A percentile compares a stretch with the other conserved stretches of the same genome.
These are phyloP conservation scores for Mangifera indica DNA, from an alignment of 345 rosid species.

Conservation along the genomic window DNA sequence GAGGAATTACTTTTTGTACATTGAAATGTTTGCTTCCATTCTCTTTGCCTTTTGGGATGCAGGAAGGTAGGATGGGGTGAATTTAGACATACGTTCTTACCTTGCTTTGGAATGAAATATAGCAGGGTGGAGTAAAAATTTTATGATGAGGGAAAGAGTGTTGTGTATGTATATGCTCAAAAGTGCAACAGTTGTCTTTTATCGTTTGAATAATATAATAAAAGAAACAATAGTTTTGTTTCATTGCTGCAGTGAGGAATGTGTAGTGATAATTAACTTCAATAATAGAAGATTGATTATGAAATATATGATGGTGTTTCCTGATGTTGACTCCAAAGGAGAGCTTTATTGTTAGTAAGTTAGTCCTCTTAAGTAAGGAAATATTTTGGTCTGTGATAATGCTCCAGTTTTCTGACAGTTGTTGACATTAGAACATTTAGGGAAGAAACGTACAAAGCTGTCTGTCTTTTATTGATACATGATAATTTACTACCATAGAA, in stretches of 20 bases:
- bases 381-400: background rate
- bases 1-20: background rate
- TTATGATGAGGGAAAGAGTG: background rate
- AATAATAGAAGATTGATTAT: background rate
- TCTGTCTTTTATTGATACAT: background rate
- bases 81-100: background rate
- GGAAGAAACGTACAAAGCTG: background rate
- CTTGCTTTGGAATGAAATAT: conserved; percentile 12
- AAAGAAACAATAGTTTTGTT: background rate
- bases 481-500: background rate
- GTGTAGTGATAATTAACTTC: background rate
- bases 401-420: background rate
- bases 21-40: background rate
- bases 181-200: background rate
- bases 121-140: background rate
- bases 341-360: background rate
- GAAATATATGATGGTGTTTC: background rate
- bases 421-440: background rate
- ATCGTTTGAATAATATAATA: background rate
- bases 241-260: background rate
- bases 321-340: background rate
- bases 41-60: background rate
- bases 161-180: background rate
- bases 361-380: background rate
- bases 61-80: background rate